Percentiles rank a stretch among this genome's conserved stretches.
These are phyloP conservation scores for Populus hybrid DNA, from an alignment of 441 rosid species.

Conservation along the genomic window DNA sequence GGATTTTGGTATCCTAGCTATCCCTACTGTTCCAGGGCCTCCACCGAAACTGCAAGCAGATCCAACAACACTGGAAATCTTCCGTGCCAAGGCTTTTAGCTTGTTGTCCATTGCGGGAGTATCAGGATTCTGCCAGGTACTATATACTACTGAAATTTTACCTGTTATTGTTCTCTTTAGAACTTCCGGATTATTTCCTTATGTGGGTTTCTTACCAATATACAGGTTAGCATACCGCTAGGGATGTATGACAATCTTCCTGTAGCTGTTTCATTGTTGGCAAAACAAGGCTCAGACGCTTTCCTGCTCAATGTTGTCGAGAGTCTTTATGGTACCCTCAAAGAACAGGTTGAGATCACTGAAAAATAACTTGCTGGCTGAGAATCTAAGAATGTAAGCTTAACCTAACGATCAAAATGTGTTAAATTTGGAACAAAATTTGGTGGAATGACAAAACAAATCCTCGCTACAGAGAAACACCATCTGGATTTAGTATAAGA, in stretches of 20 bases:
- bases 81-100: slow-evolving; percentile 66
- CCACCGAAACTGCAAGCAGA: slow-evolving; percentile 75
- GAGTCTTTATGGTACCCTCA: slow-evolving; percentile 38
- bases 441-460: too few relatives aligned
- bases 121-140: slow-evolving; percentile 93
- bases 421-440: too few relatives aligned
- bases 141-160: background rate
- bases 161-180: background rate
- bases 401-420: background rate
- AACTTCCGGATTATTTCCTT: background rate
- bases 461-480: too few relatives aligned
- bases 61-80: slow-evolving; percentile 44
- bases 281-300: slow-evolving; percentile 72
- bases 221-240: slow-evolving; percentile 74
- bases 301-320: slow-evolving; percentile 73
- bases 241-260: slow-evolving; percentile 63
- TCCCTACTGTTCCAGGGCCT: slow-evolving; percentile 84
- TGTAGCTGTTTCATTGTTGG: slow-evolving; percentile 66
- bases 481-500: too few relatives aligned
- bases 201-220: background rate
- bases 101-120: slow-evolving; percentile 73
- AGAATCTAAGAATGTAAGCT: too few relatives aligned
- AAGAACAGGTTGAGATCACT: slow-evolving; percentile 31
- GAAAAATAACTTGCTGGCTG: slow-evolving; percentile 3
- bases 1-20: slow-evolving; percentile 68